phyloP scores from a whole-genome alignment of 2,329 filamentous ascomycete genomes.

The Epichloe scottii region DNA sequence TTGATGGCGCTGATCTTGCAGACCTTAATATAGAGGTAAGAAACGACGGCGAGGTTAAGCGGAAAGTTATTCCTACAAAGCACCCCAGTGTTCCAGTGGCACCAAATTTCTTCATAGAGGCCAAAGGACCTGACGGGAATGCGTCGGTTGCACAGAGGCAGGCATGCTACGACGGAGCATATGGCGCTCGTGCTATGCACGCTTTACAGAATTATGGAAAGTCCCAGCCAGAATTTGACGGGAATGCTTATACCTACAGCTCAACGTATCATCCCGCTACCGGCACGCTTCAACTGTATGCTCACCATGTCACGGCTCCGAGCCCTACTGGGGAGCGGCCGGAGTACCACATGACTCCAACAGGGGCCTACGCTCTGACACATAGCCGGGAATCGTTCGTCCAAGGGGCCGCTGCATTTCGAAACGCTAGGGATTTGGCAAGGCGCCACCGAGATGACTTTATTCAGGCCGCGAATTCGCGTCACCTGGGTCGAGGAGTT shows the following conservation, averaged over 20 bases:
- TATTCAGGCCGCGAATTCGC: slow-evolving; percentile 17
- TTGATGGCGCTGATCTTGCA: not conserved
- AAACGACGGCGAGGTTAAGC: not conserved
- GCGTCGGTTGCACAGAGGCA: slow-evolving; percentile 17
- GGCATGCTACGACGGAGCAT: slow-evolving; percentile 22
- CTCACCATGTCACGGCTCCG: slow-evolving; percentile 17
- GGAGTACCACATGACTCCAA: slow-evolving; percentile 26
- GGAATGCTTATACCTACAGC: slow-evolving; percentile 22
- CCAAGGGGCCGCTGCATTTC: slow-evolving; percentile 22
- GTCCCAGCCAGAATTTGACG: slow-evolving; percentile 19
- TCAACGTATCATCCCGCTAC: slow-evolving; percentile 22
- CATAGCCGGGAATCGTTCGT: slow-evolving; percentile 15
- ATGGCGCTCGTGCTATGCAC: slow-evolving; percentile 22
- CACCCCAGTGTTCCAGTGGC: slow-evolving; percentile 16
- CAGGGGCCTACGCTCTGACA: slow-evolving; percentile 17
- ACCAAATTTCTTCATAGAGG: slow-evolving; percentile 27
- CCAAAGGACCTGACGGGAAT: slow-evolving; percentile 20
- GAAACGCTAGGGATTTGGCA: slow-evolving; percentile 26
- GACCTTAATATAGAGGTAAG: not conserved
- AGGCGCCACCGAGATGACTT: slow-evolving; percentile 23
- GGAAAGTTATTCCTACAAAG: slow-evolving; percentile 20
- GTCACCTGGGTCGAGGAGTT: not conserved
- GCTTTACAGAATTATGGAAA: slow-evolving; percentile 20
- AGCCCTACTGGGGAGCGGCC: slow-evolving; percentile 7
- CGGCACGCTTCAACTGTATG: slow-evolving; percentile 20